Conservation (phyloP, 1,284 basidiomycete species). For the Tranzscheliella williamsii region DNA sequence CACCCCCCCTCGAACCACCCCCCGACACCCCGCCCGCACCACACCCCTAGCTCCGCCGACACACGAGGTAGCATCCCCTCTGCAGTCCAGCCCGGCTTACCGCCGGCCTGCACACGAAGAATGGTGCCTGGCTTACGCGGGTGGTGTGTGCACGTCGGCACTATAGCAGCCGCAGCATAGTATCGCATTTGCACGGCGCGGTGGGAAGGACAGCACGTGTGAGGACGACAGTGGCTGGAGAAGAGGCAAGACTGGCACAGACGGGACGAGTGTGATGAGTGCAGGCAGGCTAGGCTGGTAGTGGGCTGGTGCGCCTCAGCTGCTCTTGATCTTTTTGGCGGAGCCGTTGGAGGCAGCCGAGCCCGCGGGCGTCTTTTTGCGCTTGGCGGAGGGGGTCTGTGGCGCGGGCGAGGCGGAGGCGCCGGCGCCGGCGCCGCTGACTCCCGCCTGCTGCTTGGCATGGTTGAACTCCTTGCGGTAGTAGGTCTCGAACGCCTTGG, state of each 20-base stretch:
- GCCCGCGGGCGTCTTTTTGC: conserved; percentile 9
- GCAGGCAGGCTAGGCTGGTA: neutral
- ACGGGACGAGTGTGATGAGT: no score
- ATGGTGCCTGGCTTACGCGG: neutral
- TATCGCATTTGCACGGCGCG: no score
- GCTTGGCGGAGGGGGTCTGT: neutral
- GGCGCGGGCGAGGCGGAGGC: neutral
- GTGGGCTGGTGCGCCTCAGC: neutral
- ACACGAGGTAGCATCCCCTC: neutral
- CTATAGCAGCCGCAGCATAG: no score
- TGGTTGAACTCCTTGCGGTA: conserved; percentile 52
- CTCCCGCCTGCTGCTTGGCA: conserved; percentile 26
- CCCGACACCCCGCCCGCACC: neutral
- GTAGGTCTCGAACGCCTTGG: conserved; percentile 58
- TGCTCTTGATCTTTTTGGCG: conserved; percentile 30
- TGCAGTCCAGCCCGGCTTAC: neutral
- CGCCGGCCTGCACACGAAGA: neutral
- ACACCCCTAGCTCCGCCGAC: neutral
- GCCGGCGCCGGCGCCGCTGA: conserved; percentile 3
- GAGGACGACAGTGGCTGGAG: no score
- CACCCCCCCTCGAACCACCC: neutral
- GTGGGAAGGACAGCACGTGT: no score
- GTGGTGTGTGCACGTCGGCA: no score
- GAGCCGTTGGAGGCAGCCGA: neutral
- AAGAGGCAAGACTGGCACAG: no score